phyloP scores from a whole-genome alignment of 768 basidiomycete genomes.

The Lactifluus echinatus region DNA sequence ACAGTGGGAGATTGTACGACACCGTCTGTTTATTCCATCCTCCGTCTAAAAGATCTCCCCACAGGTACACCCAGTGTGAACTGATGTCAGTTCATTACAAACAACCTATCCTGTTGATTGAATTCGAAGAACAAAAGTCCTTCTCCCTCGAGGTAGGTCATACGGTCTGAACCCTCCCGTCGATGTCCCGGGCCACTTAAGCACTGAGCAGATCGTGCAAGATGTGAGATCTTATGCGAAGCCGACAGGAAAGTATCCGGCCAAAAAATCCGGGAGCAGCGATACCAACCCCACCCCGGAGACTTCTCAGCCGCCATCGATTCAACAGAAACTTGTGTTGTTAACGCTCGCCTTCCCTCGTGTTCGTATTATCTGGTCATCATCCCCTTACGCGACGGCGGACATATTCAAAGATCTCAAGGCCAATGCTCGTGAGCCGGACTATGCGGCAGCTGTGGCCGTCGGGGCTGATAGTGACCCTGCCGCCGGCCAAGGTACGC shows the following conservation, averaged over 20 bases:
- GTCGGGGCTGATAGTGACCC: slow-evolving; percentile 76
- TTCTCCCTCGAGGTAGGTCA: slow-evolving; percentile 81
- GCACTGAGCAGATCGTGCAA: slow-evolving; percentile 41
- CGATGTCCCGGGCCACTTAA: neutral
- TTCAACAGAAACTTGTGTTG: slow-evolving; percentile 90
- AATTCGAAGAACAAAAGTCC: slow-evolving; percentile 95
- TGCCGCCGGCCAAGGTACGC: slow-evolving; percentile 57
- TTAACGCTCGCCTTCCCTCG: slow-evolving; percentile 87
- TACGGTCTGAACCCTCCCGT: neutral
- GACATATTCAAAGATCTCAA: slow-evolving; percentile 95
- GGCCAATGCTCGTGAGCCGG: slow-evolving; percentile 67
- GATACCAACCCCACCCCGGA: slow-evolving; percentile 24
- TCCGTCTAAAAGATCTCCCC: neutral
- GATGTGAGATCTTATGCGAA: slow-evolving; percentile 65
- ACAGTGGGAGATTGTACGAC: slow-evolving; percentile 81
- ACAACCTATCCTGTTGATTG: slow-evolving; percentile 85
- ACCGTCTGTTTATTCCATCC: slow-evolving; percentile 12
- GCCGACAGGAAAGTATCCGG: slow-evolving; percentile 45
- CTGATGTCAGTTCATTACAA: slow-evolving; percentile 96
- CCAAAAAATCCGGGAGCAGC: slow-evolving; percentile 37
- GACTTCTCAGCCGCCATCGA: slow-evolving; percentile 38
- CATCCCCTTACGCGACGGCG: slow-evolving; percentile 85
- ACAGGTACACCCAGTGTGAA: slow-evolving; percentile 94
- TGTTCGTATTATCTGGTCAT: slow-evolving; percentile 93
- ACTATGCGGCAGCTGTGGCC: slow-evolving; percentile 62